Evolutionary conservation across 169 alveolate species (phyloP), one percentile per base, ranked within the genome.

Genomic region (Plasmodium adleri): DNA sequence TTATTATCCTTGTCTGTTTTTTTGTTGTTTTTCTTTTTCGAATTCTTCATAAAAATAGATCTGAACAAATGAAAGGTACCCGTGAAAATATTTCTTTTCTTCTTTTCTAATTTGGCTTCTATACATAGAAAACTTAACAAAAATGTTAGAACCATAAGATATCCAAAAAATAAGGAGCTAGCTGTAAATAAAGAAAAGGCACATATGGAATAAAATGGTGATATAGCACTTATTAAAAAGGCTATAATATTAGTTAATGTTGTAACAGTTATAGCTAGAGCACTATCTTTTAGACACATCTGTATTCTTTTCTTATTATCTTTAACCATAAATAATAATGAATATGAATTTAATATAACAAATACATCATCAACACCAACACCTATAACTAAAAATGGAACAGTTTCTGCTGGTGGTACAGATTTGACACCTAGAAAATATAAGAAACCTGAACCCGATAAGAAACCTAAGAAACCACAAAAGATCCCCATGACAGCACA

Each of bases 281-380:
- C 97, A 47, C 95, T 87, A 43, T 95, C 97, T 62, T 93, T 93
- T 45, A 95, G 54, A 54, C 96, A 91, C 62, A 93, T 75, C 66
- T 88, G 95, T 63, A 95, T 86, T 66, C 96, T 88, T 43, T 93
- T 94, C 20, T 89, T 93, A 22, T 96, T 95, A 62, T 89, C 91
- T 24, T 93, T 92, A 56, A 90, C 72, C 71, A 93, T 94, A 59
- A 88, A 93, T 7, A 96, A 83, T 68, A 95, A 88, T 0, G 95
- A 86, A 54, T 93, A 95, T 0, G 96, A 93, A 87, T 95, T 94
- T 60, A 95, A 60, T 1, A 95, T 92, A 13, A 95, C 97, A 72
- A 94, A 94, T 1, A 93, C 93, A 47, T 95, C 96, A 58, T 95
- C 97, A 15, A 95, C 94, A 13, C 97, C 96, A 22, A 95, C 95